Percentiles rank a stretch among this genome's conserved stretches.
These are phyloP conservation scores for Phyllosticta paracitricarpa DNA, from an alignment of 2,329 filamentous ascomycete genomes.

Conservation along the genomic window DNA sequence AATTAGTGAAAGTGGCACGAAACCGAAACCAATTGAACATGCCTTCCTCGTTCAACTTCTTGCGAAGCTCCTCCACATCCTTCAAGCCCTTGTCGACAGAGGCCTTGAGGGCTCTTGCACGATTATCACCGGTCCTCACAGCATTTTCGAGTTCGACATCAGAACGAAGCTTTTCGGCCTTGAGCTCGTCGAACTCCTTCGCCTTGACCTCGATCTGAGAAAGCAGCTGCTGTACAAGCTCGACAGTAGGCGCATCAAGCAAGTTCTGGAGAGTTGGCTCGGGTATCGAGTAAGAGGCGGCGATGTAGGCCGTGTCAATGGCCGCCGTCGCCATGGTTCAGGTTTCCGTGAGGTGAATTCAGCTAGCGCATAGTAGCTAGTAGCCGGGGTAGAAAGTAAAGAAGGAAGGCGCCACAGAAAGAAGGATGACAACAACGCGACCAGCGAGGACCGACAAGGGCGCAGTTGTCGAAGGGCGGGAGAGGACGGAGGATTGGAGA, in stretches of 20 bases:
- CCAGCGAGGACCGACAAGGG: conserved; percentile 6
- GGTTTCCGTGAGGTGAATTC: not conserved
- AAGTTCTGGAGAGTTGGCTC: conserved; percentile 52
- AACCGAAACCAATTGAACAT: conserved; percentile 19
- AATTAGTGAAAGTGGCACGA: not conserved
- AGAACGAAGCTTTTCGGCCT: conserved; percentile 76
- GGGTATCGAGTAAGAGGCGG: conserved; percentile 59
- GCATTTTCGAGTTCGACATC: conserved; percentile 92
- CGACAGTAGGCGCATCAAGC: conserved; percentile 60
- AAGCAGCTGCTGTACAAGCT: conserved; percentile 68
- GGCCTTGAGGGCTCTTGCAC: conserved; percentile 70
- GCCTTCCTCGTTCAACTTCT: conserved; percentile 78
- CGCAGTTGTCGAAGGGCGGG: not conserved
- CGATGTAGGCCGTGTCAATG: conserved; percentile 63
- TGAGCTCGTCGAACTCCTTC: conserved; percentile 70
- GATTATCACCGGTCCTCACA: conserved; percentile 71
- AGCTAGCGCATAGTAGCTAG: conserved; percentile 8
- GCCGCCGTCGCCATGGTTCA: conserved; percentile 49
- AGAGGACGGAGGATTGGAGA: not conserved
- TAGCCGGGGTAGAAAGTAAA: conserved; percentile 1
- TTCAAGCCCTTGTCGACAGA: conserved; percentile 75
- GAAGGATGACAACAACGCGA: conserved; percentile 10
- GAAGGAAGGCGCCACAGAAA: conserved; percentile 13
- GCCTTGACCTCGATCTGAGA: conserved; percentile 67
- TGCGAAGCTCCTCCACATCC: conserved; percentile 71